Conservation (phyloP, 257 asterid genomes). For the Nicotiana tabacum region DNA sequence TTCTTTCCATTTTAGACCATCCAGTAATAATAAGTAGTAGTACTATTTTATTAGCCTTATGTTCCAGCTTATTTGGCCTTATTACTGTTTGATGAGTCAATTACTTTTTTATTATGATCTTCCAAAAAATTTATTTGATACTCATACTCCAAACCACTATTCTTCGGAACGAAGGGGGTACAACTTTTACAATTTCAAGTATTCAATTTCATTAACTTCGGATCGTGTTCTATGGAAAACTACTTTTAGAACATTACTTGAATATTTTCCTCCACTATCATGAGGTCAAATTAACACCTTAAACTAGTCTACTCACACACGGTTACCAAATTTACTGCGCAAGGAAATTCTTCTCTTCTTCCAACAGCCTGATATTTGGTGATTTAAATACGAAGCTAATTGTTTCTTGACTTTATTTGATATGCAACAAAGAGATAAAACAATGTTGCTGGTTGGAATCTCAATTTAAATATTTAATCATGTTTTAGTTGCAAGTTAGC, state of each 20-base stretch:
- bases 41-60: background rate
- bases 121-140: too few relatives aligned
- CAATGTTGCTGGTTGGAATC: background rate
- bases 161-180: too few relatives aligned
- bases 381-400: background rate
- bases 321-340: background rate
- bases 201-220: too few relatives aligned
- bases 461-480: background rate
- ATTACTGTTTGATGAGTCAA: background rate
- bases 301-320: background rate
- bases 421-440: background rate
- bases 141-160: too few relatives aligned
- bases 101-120: too few relatives aligned
- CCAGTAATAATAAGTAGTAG: background rate
- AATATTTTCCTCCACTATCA: background rate
- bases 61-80: background rate
- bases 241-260: too few relatives aligned
- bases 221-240: too few relatives aligned
- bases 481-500: background rate
- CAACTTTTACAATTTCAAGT: too few relatives aligned
- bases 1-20: background rate
- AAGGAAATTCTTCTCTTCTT: background rate
- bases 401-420: background rate
- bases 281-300: background rate
- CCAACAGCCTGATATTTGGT: background rate